Base-by-base conservation (phyloP, 306 rosid species). In the Lablab purpureus region DNA sequence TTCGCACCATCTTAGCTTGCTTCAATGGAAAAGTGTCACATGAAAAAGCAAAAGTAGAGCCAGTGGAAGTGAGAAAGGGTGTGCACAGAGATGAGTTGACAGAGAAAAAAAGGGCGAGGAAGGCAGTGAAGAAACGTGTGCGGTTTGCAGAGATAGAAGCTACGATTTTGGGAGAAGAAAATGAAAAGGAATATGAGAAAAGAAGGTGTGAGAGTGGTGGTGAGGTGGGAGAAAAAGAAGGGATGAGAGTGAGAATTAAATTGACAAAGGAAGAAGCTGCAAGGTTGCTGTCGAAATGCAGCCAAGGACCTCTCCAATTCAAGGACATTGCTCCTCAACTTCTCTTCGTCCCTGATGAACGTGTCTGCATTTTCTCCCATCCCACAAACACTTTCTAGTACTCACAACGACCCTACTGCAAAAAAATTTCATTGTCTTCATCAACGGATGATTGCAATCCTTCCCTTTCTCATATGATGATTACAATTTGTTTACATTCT, bases 211-310 rank as follows among this genome's bases (percentile, higher is more conserved):
- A 37, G 43, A 37, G 2, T 45, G 12, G 1, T 63, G 18, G 23
- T 47, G 30, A 49, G 32, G 28, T 22, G 1, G 70, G 67, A 41
- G 77, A 81, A 36, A 71, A 72, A 37, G 83, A 41, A 17, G 80
- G 80, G 13, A 71, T 88, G 15, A 89, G 91, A 80, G 89, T 92
- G 51, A 92, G 83, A 68, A 71, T 92, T 1, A 86, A 28, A 83
- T 80, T 92, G 93, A 90, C 97, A 52, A 92, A 87, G 77, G 75
- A 89, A 86, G 91, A 92, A 82, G 97, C 96, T 0, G 83, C 78
- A 14, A 74, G 84, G 40, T 54, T 92, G 22, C 79, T 92, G 34
- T 83, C 90, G 12, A 88, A 62, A 76, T 88, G 87, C 86, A 92
- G 86, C 60, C 90, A 87, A 76, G 90, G 91, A 1, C 58, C 83